These are phyloP conservation scores for Papiliotrema nemorosa DNA, from an alignment of 1,284 basidiomycete species.

Conservation along the genomic window DNA sequence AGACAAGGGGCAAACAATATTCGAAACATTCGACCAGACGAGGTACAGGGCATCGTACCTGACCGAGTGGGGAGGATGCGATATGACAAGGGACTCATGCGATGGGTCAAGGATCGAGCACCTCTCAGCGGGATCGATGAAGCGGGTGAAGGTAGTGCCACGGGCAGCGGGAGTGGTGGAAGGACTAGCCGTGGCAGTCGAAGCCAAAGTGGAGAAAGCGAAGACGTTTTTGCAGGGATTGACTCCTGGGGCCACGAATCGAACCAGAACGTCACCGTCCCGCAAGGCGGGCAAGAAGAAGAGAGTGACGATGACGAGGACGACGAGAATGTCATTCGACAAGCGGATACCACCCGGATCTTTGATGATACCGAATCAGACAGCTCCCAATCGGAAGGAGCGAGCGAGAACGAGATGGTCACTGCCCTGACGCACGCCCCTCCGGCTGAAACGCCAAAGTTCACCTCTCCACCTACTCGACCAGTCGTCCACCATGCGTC, in stretches of 20 bases:
- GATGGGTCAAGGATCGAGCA: slow-evolving; percentile 67
- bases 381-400: slow-evolving; percentile 8
- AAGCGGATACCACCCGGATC: slow-evolving; percentile 7
- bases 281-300: not conserved
- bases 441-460: not conserved
- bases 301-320: slow-evolving; percentile 2
- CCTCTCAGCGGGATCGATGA: slow-evolving; percentile 40
- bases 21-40: slow-evolving; percentile 66
- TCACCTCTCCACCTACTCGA: slow-evolving; percentile 14
- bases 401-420: not conserved
- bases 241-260: slow-evolving; percentile 59
- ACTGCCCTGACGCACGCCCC: not conserved
- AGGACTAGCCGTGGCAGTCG: slow-evolving; percentile 24
- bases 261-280: not conserved
- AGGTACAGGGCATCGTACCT: slow-evolving; percentile 60
- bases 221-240: slow-evolving; percentile 80
- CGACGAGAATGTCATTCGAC: slow-evolving; percentile 6
- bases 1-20: slow-evolving; percentile 51
- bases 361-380: not conserved
- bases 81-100: slow-evolving; percentile 72
- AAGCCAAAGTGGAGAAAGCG: slow-evolving; percentile 58
- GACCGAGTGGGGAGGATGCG: slow-evolving; percentile 80
- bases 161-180: slow-evolving; percentile 43
- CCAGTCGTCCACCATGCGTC: slow-evolving; percentile 20
- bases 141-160: slow-evolving; percentile 28